Evolutionary conservation across 441 rosid genomes (phyloP), one percentile per base, ranked within the genome.

Genomic region (Euphorbia celastroides): DNA sequence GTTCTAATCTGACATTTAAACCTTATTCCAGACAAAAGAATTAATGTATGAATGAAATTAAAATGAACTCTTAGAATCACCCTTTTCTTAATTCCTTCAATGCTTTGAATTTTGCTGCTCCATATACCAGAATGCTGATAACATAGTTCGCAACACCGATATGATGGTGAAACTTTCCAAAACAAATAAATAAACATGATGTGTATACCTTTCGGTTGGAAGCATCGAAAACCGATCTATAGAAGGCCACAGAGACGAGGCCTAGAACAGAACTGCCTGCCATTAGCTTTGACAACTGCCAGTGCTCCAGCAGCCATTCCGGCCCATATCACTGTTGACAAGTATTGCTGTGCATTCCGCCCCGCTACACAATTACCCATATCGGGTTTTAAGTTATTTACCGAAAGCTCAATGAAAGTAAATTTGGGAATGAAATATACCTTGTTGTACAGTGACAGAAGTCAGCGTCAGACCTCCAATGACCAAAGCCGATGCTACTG

Each of bases 401-500:
- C 31, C 61, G 11, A 23, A 56, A 20, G 62, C 2, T 12, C 1
- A 7, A n/a, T 13, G 23, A 12, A 17, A 48, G n/a, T 2, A 19
- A 23, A n/a, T 11, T 27, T 28, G n/a, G 22, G 25, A 38, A 32
- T 19, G 12, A 14, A 13, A 20, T 25, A 58, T 81, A 93, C 97
- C 97, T 84, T 89, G 96, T 48, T 91, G 96, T 70, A 89, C 36
- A 11, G 96, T 80, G 77, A 93, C 69, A 59, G 96, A 78, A 66
- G 97, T 91, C 66, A 84, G 61, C 26, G 99, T 93, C 73, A 93
- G 82, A 57, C 97, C 93, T 78, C 99, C 99, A 17, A 93, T 81
- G 8, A 93, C 50, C 83, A 93, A 72, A 52, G 96, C 96, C 20
- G 99, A 93, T 61, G 99, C 99, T 57, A 89, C 82, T 0, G 99